Percentiles rank a stretch among this genome's conserved stretches.
Evolutionary conservation across 2,329 filamentous ascomycete species (phyloP).

Genomic region (Cladosporium oxysporum): DNA sequence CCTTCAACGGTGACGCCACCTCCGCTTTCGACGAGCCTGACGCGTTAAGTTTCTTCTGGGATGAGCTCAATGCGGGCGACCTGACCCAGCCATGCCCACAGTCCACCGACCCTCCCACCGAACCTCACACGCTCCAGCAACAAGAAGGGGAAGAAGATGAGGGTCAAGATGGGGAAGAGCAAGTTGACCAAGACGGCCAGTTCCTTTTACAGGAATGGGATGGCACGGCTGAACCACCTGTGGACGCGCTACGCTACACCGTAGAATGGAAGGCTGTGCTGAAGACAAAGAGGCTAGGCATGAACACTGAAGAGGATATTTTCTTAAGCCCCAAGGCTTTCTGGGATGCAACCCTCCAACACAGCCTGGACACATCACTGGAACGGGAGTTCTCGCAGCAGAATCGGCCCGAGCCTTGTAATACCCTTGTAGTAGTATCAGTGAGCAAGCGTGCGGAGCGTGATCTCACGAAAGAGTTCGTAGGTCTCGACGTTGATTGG

Average conservation of each 20-base stretch:
- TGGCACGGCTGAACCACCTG: background rate
- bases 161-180: no score
- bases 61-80: background rate
- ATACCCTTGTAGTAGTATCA: background rate
- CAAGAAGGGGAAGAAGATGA: background rate
- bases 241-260: background rate
- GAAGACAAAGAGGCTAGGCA: no score
- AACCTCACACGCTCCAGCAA: background rate
- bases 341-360: background rate
- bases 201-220: background rate
- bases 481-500: slow-evolving; percentile 1
- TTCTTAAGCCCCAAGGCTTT: background rate
- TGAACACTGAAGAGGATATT: slow-evolving; percentile 1
- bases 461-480: slow-evolving; percentile 9
- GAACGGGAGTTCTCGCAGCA: background rate
- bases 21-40: background rate
- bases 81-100: no score
- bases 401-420: background rate
- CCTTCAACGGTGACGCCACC: background rate
- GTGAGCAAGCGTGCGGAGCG: slow-evolving; percentile 12
- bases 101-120: no score
- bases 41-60: background rate
- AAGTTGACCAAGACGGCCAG: no score
- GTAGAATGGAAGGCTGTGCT: slow-evolving; percentile 4
- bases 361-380: background rate